Conservation (phyloP, 129 eudicot species). For the Dittrichia graveolens region DNA sequence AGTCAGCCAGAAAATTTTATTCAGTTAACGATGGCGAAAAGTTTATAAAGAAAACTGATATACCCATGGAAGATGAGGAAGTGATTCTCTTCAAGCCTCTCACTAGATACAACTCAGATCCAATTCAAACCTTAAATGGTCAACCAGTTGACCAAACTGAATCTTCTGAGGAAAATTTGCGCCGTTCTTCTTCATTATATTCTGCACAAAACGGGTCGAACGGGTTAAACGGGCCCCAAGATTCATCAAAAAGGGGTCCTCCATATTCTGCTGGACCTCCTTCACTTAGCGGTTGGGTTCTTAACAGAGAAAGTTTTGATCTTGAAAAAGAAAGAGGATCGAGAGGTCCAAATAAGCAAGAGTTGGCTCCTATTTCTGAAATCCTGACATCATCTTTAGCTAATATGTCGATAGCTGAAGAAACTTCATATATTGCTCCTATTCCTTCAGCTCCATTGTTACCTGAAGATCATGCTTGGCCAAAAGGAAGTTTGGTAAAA, state of each 20-base stretch:
- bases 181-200: slow-evolving; percentile 67
- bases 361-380: slow-evolving; percentile 68
- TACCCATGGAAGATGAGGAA: slow-evolving; percentile 72
- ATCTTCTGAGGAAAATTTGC: slow-evolving; percentile 40
- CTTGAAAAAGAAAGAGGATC: slow-evolving; percentile 48
- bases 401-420: slow-evolving; percentile 46
- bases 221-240: slow-evolving; percentile 26
- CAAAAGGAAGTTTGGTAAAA: slow-evolving; percentile 34
- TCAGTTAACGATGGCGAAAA: slow-evolving; percentile 22
- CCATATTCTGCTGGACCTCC: slow-evolving; percentile 75
- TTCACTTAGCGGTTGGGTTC: slow-evolving; percentile 92
- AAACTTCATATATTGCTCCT: slow-evolving; percentile 46
- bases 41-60: slow-evolving; percentile 20
- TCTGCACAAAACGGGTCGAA: slow-evolving; percentile 39
- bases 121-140: slow-evolving; percentile 43
- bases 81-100: slow-evolving; percentile 92
- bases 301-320: slow-evolving; percentile 45
- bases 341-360: slow-evolving; percentile 37
- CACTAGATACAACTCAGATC: slow-evolving; percentile 78
- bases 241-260: slow-evolving; percentile 30
- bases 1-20: slow-evolving; percentile 34
- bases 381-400: slow-evolving; percentile 44
- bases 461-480: slow-evolving; percentile 64
- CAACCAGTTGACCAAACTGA: slow-evolving; percentile 24
- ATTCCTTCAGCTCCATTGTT: slow-evolving; percentile 78